Base-by-base conservation (phyloP, 75 land plant species). In the Selaginella moellendorffii region DNA sequence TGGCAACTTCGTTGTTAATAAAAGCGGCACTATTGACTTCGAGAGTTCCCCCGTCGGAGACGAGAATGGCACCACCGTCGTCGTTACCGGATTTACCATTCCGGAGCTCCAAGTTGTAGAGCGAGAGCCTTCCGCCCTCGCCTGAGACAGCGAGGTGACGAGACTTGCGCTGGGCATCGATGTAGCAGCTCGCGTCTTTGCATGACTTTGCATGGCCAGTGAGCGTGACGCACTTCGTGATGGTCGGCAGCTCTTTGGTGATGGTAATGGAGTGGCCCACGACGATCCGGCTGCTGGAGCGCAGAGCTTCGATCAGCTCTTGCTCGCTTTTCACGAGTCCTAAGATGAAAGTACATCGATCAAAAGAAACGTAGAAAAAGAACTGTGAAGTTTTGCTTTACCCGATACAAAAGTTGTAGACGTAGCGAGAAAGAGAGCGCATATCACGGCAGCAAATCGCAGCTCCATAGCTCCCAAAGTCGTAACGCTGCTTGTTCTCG, bases 51-150 rank as follows among this genome's bases (percentile, higher is more conserved):
- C 23, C 59, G 21, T 56, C 24, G 8, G 17, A 8, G 9, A 56
- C 59, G 9, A 56, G 24, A 8, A 56, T 24, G 17, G 59, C 8
- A 19, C 51, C 59, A 21, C 59, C 59, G 59, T 36, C 46, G 14
- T 56, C 59, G 59, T 56, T 8, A 21, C 17, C n/a, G 21, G 59
- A 56, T 2, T 56, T 56, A 2, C 59, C 59, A 25, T 56, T 56
- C 8, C 59, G 59, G 59, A 56, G 59, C 24, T 56, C 59, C n/a
- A 56, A 21, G 59, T 56, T 56, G n/a, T 21, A 56, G n/a, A 56
- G 59, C 2, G 59, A 56, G 8, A 56, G 21, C n/a, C n/a, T n/a
- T 9, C 59, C n/a, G 19, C 23, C 59, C 17, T 24, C 59, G 8
- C 23, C 59, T 8, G 21, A 5, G 8, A 56, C 59, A 25, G 25